Base-by-base conservation (phyloP, 768 basidiomycete genomes). In the Leccinellum luteum region DNA sequence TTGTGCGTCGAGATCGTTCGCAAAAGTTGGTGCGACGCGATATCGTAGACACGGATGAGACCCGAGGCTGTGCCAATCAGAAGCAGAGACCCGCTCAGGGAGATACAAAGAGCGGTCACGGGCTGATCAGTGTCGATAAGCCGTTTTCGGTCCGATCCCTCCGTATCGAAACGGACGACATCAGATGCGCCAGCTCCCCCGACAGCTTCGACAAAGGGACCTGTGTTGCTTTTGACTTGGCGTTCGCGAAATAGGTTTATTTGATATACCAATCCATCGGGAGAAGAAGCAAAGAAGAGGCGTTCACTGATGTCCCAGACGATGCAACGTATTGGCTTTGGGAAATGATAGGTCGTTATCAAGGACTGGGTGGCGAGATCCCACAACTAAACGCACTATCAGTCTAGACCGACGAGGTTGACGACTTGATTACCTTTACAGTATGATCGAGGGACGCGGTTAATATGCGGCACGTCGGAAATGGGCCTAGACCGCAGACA, bases 401-500 rank as follows among this genome's bases (percentile, higher is more conserved):
- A 64, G 54, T 52, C 28, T 58, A 45, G 23, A 50, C 55, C 45
- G 55, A 19, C 47, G 61, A 51, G 60, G 54, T 54, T 43, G 59
- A 62, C 38, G 52, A 30, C 52, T 41, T 17, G 56, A 73, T 55
- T 61, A 92, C 93, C 79, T 98, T 98, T 69, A 93, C 91, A 27
- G 92, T 90, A 60, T 93, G 91, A 70, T 98, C 97, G 49, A 89
- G 69, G 0, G 92, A 92, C 3, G 90, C 84, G 1, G 94, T 91
- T 61, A 95, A 78, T 28, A 90, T 73, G 59, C 90, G 82, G 71
- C 86, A 89, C 55, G 76, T 82, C 15, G 90, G 92, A 72, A 91
- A 95, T 5, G 78, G 61, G 14, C 94, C 94, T 41, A 91, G 70
- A 13, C 95, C 93, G 60, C 93, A 87, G 13, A 79, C 70, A 31